phyloP scores from a whole-genome alignment of 345 rosid genomes.

The Eucalyptus paniculata region DNA sequence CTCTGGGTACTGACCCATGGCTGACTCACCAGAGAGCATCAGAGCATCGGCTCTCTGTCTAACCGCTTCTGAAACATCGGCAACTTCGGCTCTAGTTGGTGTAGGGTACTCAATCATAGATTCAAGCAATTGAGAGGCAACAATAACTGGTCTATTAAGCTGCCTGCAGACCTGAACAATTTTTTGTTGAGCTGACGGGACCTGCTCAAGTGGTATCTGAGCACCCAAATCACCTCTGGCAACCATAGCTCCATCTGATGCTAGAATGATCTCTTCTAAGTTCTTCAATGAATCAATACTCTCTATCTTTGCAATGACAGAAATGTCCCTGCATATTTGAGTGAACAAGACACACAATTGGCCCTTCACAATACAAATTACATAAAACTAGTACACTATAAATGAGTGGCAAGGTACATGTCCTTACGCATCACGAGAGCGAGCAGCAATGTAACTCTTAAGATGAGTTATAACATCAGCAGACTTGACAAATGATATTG shows the following conservation, averaged over 20 bases:
- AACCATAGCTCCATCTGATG: slow-evolving; percentile 99
- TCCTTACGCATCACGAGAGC: slow-evolving; percentile 59
- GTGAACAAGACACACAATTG: background rate
- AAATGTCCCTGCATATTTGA: slow-evolving; percentile 50
- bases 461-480: slow-evolving; percentile 97
- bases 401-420: background rate
- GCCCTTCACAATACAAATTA: background rate
- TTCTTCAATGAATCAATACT: slow-evolving; percentile 84
- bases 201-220: slow-evolving; percentile 98
- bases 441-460: slow-evolving; percentile 93
- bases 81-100: slow-evolving; percentile 99
- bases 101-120: slow-evolving; percentile 99
- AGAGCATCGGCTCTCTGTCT: slow-evolving; percentile 96
- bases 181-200: slow-evolving; percentile 88
- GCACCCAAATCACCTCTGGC: slow-evolving; percentile 99
- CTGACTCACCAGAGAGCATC: slow-evolving; percentile 99
- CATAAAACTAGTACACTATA: background rate
- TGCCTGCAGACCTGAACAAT: slow-evolving; percentile 82
- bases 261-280: slow-evolving; percentile 78
- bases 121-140: slow-evolving; percentile 93
- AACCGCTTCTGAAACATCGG: slow-evolving; percentile 97
- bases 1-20: slow-evolving; percentile 99
- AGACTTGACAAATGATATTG: slow-evolving; percentile 96
- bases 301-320: slow-evolving; percentile 93
- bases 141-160: slow-evolving; percentile 90